A percentile compares a stretch with the other conserved stretches of the same genome.
These are phyloP conservation scores for Aspergillus flavus DNA, from an alignment of 2,329 filamentous ascomycete species.

Conservation along the genomic window DNA sequence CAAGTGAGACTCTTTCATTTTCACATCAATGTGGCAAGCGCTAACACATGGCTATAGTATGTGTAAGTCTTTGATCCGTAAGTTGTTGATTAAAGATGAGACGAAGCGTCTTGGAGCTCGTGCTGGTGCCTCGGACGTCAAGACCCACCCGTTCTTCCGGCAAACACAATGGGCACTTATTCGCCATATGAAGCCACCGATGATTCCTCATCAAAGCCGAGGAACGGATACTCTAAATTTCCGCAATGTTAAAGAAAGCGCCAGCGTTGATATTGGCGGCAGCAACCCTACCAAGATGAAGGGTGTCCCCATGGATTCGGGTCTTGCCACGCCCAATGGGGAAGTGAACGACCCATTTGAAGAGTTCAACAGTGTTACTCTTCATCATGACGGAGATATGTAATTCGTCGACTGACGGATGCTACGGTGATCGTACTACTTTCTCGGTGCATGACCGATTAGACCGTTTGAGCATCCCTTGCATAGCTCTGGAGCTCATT, in stretches of 20 bases:
- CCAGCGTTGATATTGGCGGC: constrained; percentile 74
- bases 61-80: constrained; percentile 94
- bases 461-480: constrained; percentile 26
- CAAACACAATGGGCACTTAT: constrained; percentile 96
- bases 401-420: constrained; percentile 13
- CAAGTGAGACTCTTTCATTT: constrained; percentile 65
- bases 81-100: constrained; percentile 97
- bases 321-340: constrained; percentile 78
- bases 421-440: constrained; percentile 4
- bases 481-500: constrained; percentile 20
- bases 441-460: constrained; percentile 5
- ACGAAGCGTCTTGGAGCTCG: constrained; percentile 89
- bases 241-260: constrained; percentile 95
- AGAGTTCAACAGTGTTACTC: constrained; percentile 96
- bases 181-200: constrained; percentile 96
- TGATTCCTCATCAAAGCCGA: constrained; percentile 86
- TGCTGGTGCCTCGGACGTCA: constrained; percentile 95
- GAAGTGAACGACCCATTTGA: constrained; percentile 90
- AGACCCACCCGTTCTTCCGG: constrained; percentile 93
- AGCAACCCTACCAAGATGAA: constrained; percentile 56
- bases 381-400: constrained; percentile 88
- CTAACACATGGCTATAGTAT: constrained; percentile 61
- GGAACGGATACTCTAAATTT: constrained; percentile 96
- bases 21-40: neutral
- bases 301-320: constrained; percentile 84